These are phyloP conservation scores for Blattamonas nauphoetae DNA, from an alignment of 78 protist genomes.

Conservation along the genomic window DNA sequence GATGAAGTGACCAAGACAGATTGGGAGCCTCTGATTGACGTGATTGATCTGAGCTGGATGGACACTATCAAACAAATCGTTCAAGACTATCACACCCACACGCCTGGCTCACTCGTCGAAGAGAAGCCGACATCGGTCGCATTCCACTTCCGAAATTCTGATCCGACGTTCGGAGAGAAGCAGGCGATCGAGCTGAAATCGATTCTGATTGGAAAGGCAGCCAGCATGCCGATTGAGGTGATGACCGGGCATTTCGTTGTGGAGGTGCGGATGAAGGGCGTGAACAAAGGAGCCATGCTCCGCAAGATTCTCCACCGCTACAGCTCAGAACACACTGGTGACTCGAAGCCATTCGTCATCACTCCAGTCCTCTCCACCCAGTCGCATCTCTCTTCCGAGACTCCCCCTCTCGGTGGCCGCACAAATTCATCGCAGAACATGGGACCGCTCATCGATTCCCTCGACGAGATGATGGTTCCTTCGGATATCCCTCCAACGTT, in stretches of 20 bases:
- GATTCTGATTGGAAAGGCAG: not conserved
- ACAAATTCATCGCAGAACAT: not conserved
- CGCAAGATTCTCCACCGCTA: not conserved
- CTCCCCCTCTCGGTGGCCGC: not conserved
- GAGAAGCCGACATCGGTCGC: slow-evolving; percentile 19
- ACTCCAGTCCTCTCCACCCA: not conserved
- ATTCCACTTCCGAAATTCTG: slow-evolving; percentile 28
- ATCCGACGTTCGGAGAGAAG: slow-evolving; percentile 11
- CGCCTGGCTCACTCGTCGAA: slow-evolving; percentile 18
- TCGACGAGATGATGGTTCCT: not conserved
- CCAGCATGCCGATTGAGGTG: not conserved
- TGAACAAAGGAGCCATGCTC: slow-evolving; percentile 8
- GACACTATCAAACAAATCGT: not conserved
- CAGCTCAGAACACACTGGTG: not conserved
- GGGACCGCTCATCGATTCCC: not conserved
- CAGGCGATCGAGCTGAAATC: slow-evolving; percentile 12
- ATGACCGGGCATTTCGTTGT: slow-evolving; percentile 8
- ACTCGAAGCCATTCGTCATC: not conserved
- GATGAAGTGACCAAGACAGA: not conserved
- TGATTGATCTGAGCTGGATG: slow-evolving; percentile 9
- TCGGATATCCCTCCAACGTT: not conserved
- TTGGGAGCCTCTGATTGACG: not conserved
- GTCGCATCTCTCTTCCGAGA: not conserved
- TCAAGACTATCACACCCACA: not conserved
- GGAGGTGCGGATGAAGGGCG: slow-evolving; percentile 17